Evolutionary conservation across 2,329 filamentous ascomycete species (phyloP), one percentile per base, ranked within the genome.

Genomic region (Epichloe scottii): DNA sequence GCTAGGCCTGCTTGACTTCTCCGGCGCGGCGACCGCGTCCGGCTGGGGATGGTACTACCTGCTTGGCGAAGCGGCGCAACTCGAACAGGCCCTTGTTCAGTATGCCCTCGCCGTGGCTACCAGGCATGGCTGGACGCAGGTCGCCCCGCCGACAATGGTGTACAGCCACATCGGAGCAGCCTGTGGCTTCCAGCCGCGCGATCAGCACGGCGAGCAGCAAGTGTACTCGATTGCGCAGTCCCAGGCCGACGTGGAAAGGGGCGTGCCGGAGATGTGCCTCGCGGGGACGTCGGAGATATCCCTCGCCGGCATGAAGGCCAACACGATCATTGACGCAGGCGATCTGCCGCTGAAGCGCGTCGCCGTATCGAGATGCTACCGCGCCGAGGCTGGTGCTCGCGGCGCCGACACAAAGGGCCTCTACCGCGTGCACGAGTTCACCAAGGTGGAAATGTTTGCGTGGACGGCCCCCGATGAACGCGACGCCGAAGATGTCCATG

Each of bases 41-140:
- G 93, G 93, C 38, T 98, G 91, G 91, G 93, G 93, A 1, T 98
- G 89, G 88, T 98, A 98, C 71, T 97, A 89, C 68, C 80, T 98
- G 11, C 74, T 88, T n/a, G 88, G 91, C 63, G 90, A 95, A 62
- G 93, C 83, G 8, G 90, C 90, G 0, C 80, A 93, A 65, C 78
- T 98, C n/a, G 93, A 98, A 69, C 91, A 97, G 64, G 93, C 93
- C 0, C 77, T 98, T 3, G 72, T 97, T 12, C 85, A 91, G 65
- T 96, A 94, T 66, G 84, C 93, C 0, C 75, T 97, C 3, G 75
- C 77, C 10, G 79, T 87, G 1, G 87, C 87, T 8, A 80, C 82
- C 51, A 77, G 76, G 46, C 76, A 80, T 56, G 88, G 88, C 48
- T 98, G 89, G 88, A 80, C 74, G 39, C 78, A 84, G 52, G 87